These are phyloP conservation scores for Musa balbisiana DNA, from an alignment of 202 grass and related monocot species.

Conservation along the genomic window DNA sequence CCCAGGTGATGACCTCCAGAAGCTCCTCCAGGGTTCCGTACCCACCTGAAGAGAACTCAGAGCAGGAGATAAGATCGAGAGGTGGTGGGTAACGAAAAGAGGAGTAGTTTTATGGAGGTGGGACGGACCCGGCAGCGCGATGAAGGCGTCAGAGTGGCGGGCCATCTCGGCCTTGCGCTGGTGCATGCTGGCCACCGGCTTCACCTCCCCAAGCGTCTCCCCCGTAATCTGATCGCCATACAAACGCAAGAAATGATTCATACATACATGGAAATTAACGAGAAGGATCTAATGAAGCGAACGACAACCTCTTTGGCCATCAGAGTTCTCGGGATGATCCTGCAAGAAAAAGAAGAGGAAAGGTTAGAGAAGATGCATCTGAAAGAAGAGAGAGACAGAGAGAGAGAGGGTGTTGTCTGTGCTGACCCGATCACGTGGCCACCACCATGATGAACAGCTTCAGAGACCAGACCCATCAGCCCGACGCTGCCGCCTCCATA, in stretches of 20 bases:
- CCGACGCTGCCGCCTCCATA: constrained; percentile 83
- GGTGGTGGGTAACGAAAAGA: not conserved
- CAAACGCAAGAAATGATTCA: not conserved
- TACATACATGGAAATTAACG: constrained; percentile 18
- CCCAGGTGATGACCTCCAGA: constrained; percentile 89
- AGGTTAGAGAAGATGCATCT: not conserved
- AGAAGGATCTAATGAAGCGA: not conserved
- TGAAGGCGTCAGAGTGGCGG: constrained; percentile 78
- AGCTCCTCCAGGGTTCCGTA: constrained; percentile 96
- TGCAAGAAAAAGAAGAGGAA: constrained; percentile 6
- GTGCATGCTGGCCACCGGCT: constrained; percentile 72
- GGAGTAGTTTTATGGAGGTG: not conserved
- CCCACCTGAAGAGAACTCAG: constrained; percentile 31
- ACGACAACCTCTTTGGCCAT: constrained; percentile 75
- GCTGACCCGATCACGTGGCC: constrained; percentile 79
- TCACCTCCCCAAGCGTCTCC: constrained; percentile 78
- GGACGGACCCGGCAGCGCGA: constrained; percentile 58
- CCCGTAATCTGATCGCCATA: constrained; percentile 47
- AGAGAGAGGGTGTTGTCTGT: not conserved
- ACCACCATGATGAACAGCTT: constrained; percentile 75
- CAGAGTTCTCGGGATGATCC: constrained; percentile 66
- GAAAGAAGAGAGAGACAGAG: not conserved
- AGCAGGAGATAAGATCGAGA: not conserved
- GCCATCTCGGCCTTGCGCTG: constrained; percentile 96
- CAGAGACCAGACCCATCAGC: constrained; percentile 87